Conservation (phyloP, 1,139 yeast species). For the Yamadazyma spencermartinsiae region DNA sequence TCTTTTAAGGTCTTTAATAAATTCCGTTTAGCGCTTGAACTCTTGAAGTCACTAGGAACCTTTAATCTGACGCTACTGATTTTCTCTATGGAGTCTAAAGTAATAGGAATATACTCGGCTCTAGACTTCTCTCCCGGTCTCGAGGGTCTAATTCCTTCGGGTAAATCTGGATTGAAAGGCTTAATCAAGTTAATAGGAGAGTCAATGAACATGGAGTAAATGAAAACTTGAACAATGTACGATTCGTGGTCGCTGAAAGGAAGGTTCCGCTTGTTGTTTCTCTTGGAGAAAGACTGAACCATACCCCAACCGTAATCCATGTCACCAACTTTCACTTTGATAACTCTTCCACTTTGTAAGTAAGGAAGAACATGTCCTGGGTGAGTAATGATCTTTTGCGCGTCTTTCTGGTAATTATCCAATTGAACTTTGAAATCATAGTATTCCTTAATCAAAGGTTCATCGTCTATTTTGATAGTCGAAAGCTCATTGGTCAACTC, state of each 20-base stretch:
- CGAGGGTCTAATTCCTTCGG: slow-evolving; percentile 89
- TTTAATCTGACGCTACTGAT: slow-evolving; percentile 80
- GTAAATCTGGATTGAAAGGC: slow-evolving; percentile 71
- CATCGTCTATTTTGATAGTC: slow-evolving; percentile 65
- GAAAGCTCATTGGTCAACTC: slow-evolving; percentile 52
- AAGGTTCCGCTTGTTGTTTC: slow-evolving; percentile 59
- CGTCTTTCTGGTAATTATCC: slow-evolving; percentile 69
- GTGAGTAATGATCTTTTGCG: slow-evolving; percentile 82
- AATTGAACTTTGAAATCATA: slow-evolving; percentile 78
- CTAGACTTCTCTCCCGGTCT: slow-evolving; percentile 67
- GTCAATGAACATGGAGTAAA: slow-evolving; percentile 75
- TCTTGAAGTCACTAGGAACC: slow-evolving; percentile 77
- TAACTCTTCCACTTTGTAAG: slow-evolving; percentile 84
- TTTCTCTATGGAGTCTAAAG: slow-evolving; percentile 70
- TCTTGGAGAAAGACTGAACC: slow-evolving; percentile 73
- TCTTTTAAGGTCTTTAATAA: slow-evolving; percentile 78
- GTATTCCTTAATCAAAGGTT: slow-evolving; percentile 71
- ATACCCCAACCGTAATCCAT: slow-evolving; percentile 94
- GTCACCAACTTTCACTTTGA: slow-evolving; percentile 60
- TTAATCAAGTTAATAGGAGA: slow-evolving; percentile 72
- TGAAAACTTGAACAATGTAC: slow-evolving; percentile 81
- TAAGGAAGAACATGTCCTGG: slow-evolving; percentile 85
- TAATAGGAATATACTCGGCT: slow-evolving; percentile 80
- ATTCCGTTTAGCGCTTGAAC: slow-evolving; percentile 68
- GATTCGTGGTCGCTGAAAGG: slow-evolving; percentile 78